These are phyloP conservation scores for Ceriops decandra DNA, from an alignment of 345 rosid species.

Conservation along the genomic window DNA sequence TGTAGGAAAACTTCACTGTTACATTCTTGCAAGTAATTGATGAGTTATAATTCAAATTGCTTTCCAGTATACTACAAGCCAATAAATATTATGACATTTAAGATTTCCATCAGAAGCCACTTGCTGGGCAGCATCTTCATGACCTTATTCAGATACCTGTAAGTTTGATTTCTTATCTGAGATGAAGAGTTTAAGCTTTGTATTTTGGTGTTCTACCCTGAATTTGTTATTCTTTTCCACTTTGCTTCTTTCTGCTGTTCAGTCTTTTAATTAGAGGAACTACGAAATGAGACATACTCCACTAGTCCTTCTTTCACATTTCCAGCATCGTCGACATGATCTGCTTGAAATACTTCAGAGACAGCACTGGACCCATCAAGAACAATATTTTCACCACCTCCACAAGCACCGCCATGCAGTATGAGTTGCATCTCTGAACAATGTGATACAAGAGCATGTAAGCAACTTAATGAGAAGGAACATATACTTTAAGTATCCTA, in stretches of 20 bases:
- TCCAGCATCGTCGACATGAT: slow-evolving; percentile 27
- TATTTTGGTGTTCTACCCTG: not conserved
- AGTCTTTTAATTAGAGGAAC: slow-evolving; percentile 1
- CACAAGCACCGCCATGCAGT: slow-evolving; percentile 18
- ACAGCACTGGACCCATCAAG: slow-evolving; percentile 33
- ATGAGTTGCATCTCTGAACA: slow-evolving; percentile 35
- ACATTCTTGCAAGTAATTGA: too few species aligned
- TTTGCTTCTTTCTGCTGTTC: not conserved
- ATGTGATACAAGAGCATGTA: slow-evolving; percentile 6
- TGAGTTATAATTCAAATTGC: too few species aligned
- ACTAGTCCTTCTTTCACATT: slow-evolving; percentile 23
- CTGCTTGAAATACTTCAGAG: slow-evolving; percentile 39
- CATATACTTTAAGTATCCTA: not conserved
- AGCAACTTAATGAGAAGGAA: not conserved
- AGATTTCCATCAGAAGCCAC: too few species aligned
- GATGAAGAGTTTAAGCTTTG: not conserved
- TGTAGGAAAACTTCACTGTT: too few species aligned
- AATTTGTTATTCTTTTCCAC: not conserved
- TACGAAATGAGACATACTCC: slow-evolving; percentile 42
- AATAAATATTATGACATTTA: too few species aligned
- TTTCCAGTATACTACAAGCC: too few species aligned
- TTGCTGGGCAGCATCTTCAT: too few species aligned
- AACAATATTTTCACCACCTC: slow-evolving; percentile 24
- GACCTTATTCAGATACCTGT: too few species aligned
- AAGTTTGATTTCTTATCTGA: not conserved